Base-by-base conservation (phyloP, 257 asterid genomes). In the Echites panduratus region DNA sequence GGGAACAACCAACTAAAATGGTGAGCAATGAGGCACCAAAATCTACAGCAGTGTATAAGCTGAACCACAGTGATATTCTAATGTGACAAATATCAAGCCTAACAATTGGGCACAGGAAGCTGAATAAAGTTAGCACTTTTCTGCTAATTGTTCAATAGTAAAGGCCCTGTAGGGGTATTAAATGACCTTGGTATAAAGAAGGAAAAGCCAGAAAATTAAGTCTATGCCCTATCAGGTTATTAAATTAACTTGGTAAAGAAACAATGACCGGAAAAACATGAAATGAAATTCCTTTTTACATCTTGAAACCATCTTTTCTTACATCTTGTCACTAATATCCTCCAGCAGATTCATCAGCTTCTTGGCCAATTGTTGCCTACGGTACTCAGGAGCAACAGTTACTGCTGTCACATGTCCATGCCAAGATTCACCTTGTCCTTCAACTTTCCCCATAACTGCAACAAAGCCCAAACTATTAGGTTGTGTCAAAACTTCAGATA, bases 351-450 rank as follows among this genome's bases (percentile, higher is more conserved):
- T 82, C 99, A 92, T 95, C 81, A 95, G 85, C 76, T 95, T 95
- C 90, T 92, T 92, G 70, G 96, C 98, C 87, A 95, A 81, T 78
- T 89, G 92, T 70, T 95, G 99, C 83, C 99, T 85, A 62, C 97
- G 92, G 70, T 80, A 95, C 79, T 92, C 99, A 70, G 99, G 93
- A 71, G 92, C 93, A 59, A 95, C 98, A 29, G 92, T 90, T 9
- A 95, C 94, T 77, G 99, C 98, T 66, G 97, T 92, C 78, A 95
- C 99, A 76, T 89, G 99, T 50, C 98, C 98, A 71, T 92, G 98
- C 99, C 99, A 95, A 57, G 97, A 92, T 84, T 95, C 99, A 56
- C 98, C 98, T 84, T 89, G 97, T 49, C 98, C 99, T 88, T 92
- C 99, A 68, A 90, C 97, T 81, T 95, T 95, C 26, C 98, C 99